A percentile compares a stretch with the other conserved stretches of the same genome.
Evolutionary conservation across 148 eudicot species (phyloP).

Genomic region (Bassia scoparia): DNA sequence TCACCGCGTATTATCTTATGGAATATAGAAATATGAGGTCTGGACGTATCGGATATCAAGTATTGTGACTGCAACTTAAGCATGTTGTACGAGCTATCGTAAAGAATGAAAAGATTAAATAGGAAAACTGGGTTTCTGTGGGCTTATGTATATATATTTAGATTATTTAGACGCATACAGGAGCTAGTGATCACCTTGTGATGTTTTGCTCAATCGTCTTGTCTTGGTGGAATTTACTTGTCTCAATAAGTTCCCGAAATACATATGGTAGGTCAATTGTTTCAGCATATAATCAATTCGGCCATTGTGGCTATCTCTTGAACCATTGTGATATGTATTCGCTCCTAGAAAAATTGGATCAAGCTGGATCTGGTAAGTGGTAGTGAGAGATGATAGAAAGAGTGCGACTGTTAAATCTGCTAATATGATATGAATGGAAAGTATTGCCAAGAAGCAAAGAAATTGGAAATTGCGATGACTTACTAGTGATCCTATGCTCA

Average conservation of each 20-base stretch:
- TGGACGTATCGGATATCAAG: no score
- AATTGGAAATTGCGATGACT: not conserved
- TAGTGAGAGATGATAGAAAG: not conserved
- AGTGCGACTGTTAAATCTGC: not conserved
- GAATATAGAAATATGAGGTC: no score
- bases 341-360: not conserved
- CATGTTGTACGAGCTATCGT: no score
- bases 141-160: no score
- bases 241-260: slow-evolving; percentile 78
- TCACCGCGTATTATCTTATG: no score
- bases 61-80: no score
- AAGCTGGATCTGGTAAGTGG: not conserved
- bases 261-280: slow-evolving; percentile 49
- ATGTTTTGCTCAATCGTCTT: slow-evolving; percentile 95
- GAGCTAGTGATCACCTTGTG: no score
- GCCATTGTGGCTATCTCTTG: not conserved
- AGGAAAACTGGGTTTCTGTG: no score
- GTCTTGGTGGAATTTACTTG: slow-evolving; percentile 92
- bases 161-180: no score
- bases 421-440: not conserved
- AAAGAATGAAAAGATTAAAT: no score
- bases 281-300: no score
- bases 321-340: not conserved
- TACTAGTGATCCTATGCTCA: no score
- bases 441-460: not conserved